Conservation (phyloP, 441 rosid genomes). For the Syzygium syzygioides region DNA sequence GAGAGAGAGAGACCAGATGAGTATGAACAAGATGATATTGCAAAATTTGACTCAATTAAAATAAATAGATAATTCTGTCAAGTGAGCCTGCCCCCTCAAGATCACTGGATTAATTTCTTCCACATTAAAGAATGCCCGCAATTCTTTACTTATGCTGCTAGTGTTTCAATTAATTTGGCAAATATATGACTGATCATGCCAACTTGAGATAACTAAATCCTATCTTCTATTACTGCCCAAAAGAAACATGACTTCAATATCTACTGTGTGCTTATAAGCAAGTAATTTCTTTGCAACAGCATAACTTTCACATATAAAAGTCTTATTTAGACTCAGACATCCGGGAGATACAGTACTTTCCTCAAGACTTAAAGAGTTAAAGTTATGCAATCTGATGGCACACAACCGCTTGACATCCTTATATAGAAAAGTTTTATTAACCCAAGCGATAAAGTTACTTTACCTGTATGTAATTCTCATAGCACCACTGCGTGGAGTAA, state of each 20-base stretch:
- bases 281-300: background rate
- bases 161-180: background rate
- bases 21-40: background rate
- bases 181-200: no score
- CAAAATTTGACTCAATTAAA: background rate
- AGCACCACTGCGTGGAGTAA: conserved; percentile 97
- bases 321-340: background rate
- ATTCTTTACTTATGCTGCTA: background rate
- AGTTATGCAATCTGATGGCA: background rate
- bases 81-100: background rate
- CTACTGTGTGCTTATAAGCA: background rate
- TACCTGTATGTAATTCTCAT: conserved; percentile 97
- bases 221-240: background rate
- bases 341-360: background rate
- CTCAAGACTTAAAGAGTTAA: background rate
- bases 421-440: background rate
- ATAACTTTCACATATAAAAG: background rate
- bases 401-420: background rate
- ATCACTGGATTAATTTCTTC: background rate
- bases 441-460: background rate
- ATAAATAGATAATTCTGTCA: background rate
- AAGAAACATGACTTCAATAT: background rate
- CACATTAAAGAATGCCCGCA: background rate
- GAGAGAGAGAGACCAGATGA: background rate
- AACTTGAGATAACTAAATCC: background rate